Evolutionary conservation across 768 basidiomycete genomes (phyloP).

Genomic region (Tephrocybe sp.): DNA sequence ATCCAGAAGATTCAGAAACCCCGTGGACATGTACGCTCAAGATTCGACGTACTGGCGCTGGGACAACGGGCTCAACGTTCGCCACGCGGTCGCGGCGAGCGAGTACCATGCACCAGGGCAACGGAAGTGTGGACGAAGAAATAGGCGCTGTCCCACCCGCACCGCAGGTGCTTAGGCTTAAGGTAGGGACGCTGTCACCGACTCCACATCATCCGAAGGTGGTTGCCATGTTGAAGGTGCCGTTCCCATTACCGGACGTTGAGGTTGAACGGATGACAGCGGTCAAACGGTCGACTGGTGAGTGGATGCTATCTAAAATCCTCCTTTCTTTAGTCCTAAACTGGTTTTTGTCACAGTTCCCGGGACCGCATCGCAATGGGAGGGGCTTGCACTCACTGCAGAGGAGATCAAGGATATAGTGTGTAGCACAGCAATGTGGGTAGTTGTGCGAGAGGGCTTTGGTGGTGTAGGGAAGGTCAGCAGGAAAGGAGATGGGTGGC

Average conservation of each 20-base stretch:
- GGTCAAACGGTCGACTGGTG: slow-evolving; percentile 46
- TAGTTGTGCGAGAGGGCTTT: slow-evolving; percentile 91
- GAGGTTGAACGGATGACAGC: slow-evolving; percentile 62
- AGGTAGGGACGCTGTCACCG: slow-evolving; percentile 84
- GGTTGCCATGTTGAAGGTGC: slow-evolving; percentile 87
- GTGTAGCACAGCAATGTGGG: slow-evolving; percentile 85
- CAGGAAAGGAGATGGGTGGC: slow-evolving; percentile 79
- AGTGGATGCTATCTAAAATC: slow-evolving; percentile 18
- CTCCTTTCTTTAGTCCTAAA: neutral
- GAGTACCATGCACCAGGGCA: slow-evolving; percentile 8
- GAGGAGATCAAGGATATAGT: slow-evolving; percentile 95
- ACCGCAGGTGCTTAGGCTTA: slow-evolving; percentile 46
- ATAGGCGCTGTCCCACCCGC: slow-evolving; percentile 12
- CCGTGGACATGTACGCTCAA: slow-evolving; percentile 92
- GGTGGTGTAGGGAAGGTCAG: slow-evolving; percentile 82
- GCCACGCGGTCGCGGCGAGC: slow-evolving; percentile 15
- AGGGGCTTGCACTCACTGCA: slow-evolving; percentile 67
- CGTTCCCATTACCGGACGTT: slow-evolving; percentile 84
- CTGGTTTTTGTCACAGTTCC: neutral
- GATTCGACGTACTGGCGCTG: slow-evolving; percentile 41
- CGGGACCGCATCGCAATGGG: slow-evolving; percentile 13
- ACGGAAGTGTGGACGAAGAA: slow-evolving; percentile 12
- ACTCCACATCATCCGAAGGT: slow-evolving; percentile 97
- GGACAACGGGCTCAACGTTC: slow-evolving; percentile 13
- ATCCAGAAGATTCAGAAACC: slow-evolving; percentile 95